These are phyloP conservation scores for Lentinula boryana DNA, from an alignment of 768 basidiomycete genomes.

Conservation along the genomic window DNA sequence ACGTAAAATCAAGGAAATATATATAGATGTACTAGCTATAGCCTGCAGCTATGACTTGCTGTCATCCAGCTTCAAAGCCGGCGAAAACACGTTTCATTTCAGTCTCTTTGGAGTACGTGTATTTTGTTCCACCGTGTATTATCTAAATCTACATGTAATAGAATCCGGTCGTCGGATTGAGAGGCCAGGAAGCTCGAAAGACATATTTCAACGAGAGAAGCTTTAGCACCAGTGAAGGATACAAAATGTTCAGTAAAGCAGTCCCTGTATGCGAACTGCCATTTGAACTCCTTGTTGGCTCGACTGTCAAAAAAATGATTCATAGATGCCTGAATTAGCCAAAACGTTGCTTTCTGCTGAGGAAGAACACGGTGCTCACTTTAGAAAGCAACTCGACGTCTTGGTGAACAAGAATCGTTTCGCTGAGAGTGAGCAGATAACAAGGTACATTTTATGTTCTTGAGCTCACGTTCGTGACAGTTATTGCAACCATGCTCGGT, in stretches of 20 bases:
- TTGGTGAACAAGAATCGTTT: constrained; percentile 19
- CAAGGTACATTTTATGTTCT: not conserved
- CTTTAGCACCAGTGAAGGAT: constrained; percentile 24
- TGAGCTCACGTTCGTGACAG: constrained; percentile 5
- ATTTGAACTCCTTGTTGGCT: not conserved
- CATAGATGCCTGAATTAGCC: not conserved
- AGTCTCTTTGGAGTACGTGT: constrained; percentile 12
- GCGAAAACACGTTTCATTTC: constrained; percentile 13
- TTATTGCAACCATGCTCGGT: constrained; percentile 17
- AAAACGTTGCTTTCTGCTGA: not conserved
- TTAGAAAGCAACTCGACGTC: constrained; percentile 16
- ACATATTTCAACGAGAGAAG: constrained; percentile 22
- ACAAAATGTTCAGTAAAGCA: constrained; percentile 24
- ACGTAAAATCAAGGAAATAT: not conserved
- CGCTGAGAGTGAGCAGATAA: constrained; percentile 12
- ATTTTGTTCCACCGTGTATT: not conserved
- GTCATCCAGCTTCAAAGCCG: constrained; percentile 5
- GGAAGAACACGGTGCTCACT: constrained; percentile 2
- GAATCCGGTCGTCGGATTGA: constrained; percentile 19
- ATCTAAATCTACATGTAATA: not conserved
- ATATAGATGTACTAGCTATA: not conserved
- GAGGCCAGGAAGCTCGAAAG: constrained; percentile 25
- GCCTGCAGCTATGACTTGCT: not conserved
- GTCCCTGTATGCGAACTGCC: constrained; percentile 10
- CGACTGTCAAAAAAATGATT: not conserved